Percentiles rank a stretch among this genome's conserved stretches.
These are phyloP conservation scores for Eruca vesicaria DNA, from an alignment of 441 rosid genomes.

Conservation along the genomic window DNA sequence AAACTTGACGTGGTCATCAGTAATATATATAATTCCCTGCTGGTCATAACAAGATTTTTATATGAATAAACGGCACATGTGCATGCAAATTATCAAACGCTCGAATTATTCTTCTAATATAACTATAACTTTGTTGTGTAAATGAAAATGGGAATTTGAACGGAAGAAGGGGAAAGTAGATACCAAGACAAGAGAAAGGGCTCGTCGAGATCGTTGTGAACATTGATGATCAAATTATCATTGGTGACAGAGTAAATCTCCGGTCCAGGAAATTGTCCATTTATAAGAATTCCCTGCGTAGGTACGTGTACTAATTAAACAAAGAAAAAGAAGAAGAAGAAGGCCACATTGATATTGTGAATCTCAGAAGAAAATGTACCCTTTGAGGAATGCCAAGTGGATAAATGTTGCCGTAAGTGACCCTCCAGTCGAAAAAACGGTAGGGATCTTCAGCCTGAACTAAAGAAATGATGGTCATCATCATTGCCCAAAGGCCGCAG, in stretches of 20 bases:
- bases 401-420: slow-evolving; percentile 57
- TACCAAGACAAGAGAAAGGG: slow-evolving; percentile 69
- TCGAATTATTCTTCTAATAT: neutral
- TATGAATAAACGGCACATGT: slow-evolving; percentile 11
- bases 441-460: slow-evolving; percentile 52
- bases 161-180: neutral
- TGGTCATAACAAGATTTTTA: neutral
- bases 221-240: slow-evolving; percentile 66
- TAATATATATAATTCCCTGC: neutral
- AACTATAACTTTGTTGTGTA: neutral
- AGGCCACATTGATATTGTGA: neutral
- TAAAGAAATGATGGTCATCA: slow-evolving; percentile 13
- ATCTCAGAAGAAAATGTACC: slow-evolving; percentile 19
- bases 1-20: slow-evolving; percentile 21
- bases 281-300: slow-evolving; percentile 61
- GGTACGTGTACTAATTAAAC: neutral
- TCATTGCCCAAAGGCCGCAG: slow-evolving; percentile 3
- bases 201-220: slow-evolving; percentile 52
- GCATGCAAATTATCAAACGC: slow-evolving; percentile 22
- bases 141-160: neutral
- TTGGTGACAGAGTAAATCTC: slow-evolving; percentile 58
- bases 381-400: slow-evolving; percentile 58
- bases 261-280: slow-evolving; percentile 75
- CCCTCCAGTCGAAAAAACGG: slow-evolving; percentile 59
- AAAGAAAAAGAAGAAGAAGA: neutral